These are phyloP conservation scores for Coemansia biformis DNA, from an alignment of 192 early-diverging fungal species.

Conservation along the genomic window DNA sequence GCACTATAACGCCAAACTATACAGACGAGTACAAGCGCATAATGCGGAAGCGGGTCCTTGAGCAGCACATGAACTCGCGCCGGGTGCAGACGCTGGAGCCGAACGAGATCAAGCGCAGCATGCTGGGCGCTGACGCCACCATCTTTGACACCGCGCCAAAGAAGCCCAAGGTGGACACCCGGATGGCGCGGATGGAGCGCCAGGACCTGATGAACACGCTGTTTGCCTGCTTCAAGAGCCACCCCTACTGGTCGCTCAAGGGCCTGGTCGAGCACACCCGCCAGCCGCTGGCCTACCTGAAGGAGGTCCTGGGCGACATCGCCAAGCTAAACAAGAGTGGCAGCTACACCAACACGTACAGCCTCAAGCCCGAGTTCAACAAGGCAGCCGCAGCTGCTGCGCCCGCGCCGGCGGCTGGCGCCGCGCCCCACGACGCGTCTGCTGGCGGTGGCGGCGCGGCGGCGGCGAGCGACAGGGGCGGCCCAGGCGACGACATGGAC, in stretches of 20 bases:
- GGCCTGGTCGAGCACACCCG: constrained; percentile 72
- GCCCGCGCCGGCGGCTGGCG: constrained; percentile 28
- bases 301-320: constrained; percentile 77
- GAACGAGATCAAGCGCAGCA: constrained; percentile 43
- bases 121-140: constrained; percentile 38
- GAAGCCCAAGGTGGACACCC: constrained; percentile 57
- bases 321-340: constrained; percentile 79
- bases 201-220: constrained; percentile 79
- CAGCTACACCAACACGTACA: constrained; percentile 72
- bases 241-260: constrained; percentile 82
- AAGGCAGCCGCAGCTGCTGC: constrained; percentile 19
- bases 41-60: constrained; percentile 60
- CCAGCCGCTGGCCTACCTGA: constrained; percentile 78
- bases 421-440: neutral
- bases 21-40: constrained; percentile 60
- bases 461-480: constrained; percentile 2
- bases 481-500: constrained; percentile 8
- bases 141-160: constrained; percentile 44
- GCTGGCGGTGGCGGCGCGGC: too few species aligned
- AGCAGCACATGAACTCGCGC: constrained; percentile 41
- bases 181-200: constrained; percentile 76
- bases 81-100: constrained; percentile 14
- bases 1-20: constrained; percentile 58
- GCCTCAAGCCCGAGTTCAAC: constrained; percentile 79
- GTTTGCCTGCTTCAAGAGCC: constrained; percentile 73